Evolutionary conservation across 2,329 filamentous ascomycete species (phyloP), one percentile per base, ranked within the genome.

Genomic region (Pezicula rhizophila): DNA sequence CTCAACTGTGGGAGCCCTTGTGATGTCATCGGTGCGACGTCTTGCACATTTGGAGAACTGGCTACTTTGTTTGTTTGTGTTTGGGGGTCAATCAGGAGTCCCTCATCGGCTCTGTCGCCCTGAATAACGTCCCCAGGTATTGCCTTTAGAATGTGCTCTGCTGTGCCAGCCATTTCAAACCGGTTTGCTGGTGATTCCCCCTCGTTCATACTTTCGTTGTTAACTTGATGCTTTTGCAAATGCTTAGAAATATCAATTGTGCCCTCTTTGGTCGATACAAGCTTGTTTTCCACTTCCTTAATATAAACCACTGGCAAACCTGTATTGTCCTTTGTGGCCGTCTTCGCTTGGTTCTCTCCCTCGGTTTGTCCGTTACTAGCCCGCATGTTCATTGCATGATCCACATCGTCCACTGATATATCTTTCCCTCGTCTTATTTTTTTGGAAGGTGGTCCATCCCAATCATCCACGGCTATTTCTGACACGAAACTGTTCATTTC

Each of bases 381-480:
- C 18, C 20, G 20, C 26, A 10, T 28, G 12, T 25, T 20, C 26
- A 15, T 38, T 5, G 8, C 8, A 20, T 15, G 8, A 38, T 38
- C 11, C 4, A 8, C 20, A 15, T 14, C 25, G 20, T 28, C 8
- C 20, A 25, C n/a, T 17, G 8, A 7, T 26, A 42, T 44, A 31
- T 23, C 15, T 31, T 20, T 39, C 20, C 44, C 44, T 25, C 48
- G 46, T 44, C 57, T 57, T 15, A 51, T 42, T 25, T 48, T 45
- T 44, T 57, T 57, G 15, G 52, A 44, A 15, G 42, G 51, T 34
- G 47, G 50, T 37, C 51, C 39, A 4, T 6, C 40, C 10, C 39
- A 28, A 37, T 46, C 41, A 28, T 37, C 39, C 38, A 3, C 25
- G 8, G 25, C 17, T 12, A 31, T 12, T 15, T 45, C 43, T 17